Conservation (phyloP, 257 asterid species). For the Knoxia roxburghii region DNA sequence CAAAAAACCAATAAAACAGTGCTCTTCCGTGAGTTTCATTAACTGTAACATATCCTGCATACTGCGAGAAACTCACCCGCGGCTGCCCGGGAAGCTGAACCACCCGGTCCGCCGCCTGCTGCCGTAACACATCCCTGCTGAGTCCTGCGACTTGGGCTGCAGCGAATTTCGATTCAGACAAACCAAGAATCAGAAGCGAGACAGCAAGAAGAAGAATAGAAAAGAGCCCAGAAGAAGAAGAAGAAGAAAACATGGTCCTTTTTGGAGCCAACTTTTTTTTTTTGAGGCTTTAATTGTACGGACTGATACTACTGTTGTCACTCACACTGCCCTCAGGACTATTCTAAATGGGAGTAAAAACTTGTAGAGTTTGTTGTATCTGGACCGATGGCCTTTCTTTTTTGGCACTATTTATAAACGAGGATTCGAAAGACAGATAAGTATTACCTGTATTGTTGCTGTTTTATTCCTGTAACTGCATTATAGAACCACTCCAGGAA, state of each 20-base stretch:
- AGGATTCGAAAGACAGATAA: conserved; percentile 14
- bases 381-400: neutral
- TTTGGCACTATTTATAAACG: neutral
- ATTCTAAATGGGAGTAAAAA: no score
- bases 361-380: no score
- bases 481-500: no score
- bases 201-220: neutral
- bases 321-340: no score
- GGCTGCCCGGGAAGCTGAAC: conserved; percentile 65
- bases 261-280: neutral
- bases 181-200: conserved; percentile 5
- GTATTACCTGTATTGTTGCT: conserved; percentile 10
- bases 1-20: conserved; percentile 78
- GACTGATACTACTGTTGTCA: neutral
- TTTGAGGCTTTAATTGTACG: neutral
- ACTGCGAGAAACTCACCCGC: conserved; percentile 50
- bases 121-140: neutral
- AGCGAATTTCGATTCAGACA: neutral
- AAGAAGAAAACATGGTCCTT: no score
- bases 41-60: conserved; percentile 66
- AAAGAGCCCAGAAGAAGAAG: neutral
- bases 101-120: conserved; percentile 46
- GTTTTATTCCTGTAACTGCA: conserved; percentile 6
- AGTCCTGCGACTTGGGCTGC: neutral
- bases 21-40: conserved; percentile 66